These are phyloP conservation scores for Cladophialophora bantiana DNA, from an alignment of 2,329 filamentous ascomycete genomes.

Conservation along the genomic window DNA sequence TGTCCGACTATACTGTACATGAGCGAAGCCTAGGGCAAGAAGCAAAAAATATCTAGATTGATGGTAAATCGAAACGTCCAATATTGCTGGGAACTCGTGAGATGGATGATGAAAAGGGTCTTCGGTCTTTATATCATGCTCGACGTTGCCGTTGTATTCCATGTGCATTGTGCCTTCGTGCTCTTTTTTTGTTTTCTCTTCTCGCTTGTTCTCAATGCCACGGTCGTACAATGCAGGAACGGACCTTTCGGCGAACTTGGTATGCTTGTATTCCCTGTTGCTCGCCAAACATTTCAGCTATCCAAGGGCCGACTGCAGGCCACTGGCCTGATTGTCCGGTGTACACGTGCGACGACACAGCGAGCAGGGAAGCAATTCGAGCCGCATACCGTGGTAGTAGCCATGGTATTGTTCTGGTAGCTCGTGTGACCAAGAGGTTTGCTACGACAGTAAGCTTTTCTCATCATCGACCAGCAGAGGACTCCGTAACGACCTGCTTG, in stretches of 20 bases:
- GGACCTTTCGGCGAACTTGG: not conserved
- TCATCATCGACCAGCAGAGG: not conserved
- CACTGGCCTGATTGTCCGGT: not conserved
- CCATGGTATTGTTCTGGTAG: not conserved
- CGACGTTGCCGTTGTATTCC: not conserved
- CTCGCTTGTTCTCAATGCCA: slow-evolving; percentile 6
- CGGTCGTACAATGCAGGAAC: slow-evolving; percentile 17
- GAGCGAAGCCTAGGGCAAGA: slow-evolving; percentile 15
- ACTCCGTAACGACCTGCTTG: not conserved
- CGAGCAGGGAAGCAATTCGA: not conserved
- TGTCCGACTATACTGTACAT: slow-evolving; percentile 23
- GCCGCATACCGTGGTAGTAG: not conserved
- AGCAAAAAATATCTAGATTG: slow-evolving; percentile 20
- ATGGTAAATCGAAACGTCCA: slow-evolving; percentile 17
- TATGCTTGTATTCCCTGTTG: slow-evolving; percentile 1
- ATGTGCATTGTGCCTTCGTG: not conserved
- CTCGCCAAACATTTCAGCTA: not conserved
- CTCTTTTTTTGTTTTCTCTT: not conserved
- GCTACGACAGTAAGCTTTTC: not conserved
- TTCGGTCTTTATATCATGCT: slow-evolving; percentile 3
- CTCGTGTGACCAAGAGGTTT: not conserved
- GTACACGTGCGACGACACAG: slow-evolving; percentile 15
- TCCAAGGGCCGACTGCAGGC: not conserved
- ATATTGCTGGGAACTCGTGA: slow-evolving; percentile 9
- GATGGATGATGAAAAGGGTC: not conserved